Evolutionary conservation across 1,284 basidiomycete species (phyloP).

Genomic region (Porogramme epimiltina): DNA sequence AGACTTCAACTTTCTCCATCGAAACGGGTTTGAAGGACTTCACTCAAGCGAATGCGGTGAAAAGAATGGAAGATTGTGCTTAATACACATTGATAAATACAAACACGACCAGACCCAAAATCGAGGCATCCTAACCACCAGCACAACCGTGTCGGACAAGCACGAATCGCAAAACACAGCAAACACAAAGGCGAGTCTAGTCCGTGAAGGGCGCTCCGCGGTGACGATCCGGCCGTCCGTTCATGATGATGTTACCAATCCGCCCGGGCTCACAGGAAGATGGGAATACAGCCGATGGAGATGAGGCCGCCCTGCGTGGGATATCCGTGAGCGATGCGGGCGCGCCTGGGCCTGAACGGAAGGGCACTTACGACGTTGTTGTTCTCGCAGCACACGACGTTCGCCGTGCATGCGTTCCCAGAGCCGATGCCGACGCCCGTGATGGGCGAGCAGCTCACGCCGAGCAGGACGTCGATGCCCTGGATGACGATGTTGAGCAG

Average conservation of each 20-base stretch:
- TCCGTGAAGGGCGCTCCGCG: no score
- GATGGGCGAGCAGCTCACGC: constrained; percentile 30
- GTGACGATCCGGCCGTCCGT: constrained; percentile 11
- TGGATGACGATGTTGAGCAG: constrained; percentile 25
- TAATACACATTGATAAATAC: no score
- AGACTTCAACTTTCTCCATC: no score
- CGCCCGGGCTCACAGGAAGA: constrained; percentile 5
- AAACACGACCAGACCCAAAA: no score
- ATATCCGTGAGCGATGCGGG: not conserved
- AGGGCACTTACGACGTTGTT: constrained; percentile 3
- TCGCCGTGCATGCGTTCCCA: constrained; percentile 16
- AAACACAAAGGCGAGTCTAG: no score
- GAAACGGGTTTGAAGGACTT: no score
- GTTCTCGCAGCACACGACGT: constrained; percentile 10
- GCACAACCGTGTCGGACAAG: no score
- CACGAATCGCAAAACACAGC: no score
- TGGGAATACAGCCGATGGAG: constrained; percentile 19
- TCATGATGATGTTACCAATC: not conserved
- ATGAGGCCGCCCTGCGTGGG: constrained; percentile 14
- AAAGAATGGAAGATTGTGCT: no score
- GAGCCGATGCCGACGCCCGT: constrained; percentile 21
- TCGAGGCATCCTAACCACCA: no score
- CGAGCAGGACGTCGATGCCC: constrained; percentile 23
- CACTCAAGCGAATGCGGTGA: no score
- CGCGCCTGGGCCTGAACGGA: not conserved